Evolutionary conservation across 192 early-diverging fungal genomes (phyloP).

Genomic region (Coemansia sp.): DNA sequence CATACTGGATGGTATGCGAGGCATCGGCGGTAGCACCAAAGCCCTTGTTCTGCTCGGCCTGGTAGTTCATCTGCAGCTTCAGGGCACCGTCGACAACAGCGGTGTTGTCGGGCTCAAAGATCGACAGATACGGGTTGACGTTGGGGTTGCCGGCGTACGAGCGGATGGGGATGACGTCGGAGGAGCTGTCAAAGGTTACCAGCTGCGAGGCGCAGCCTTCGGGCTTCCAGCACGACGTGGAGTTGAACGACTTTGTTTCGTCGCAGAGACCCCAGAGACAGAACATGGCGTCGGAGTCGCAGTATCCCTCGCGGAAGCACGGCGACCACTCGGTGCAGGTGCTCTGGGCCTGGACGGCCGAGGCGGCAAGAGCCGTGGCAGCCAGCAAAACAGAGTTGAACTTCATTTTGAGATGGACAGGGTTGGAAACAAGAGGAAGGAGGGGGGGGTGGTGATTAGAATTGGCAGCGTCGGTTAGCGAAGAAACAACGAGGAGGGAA

Average conservation of each 20-base stretch:
- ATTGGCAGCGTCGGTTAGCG: no score
- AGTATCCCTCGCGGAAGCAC: slow-evolving; percentile 55
- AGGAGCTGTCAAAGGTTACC: slow-evolving; percentile 33
- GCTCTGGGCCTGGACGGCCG: slow-evolving; percentile 32
- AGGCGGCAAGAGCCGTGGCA: slow-evolving; percentile 21
- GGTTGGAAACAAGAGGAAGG: no score
- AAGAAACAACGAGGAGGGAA: background rate
- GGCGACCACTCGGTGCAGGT: slow-evolving; percentile 39
- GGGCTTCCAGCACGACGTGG: slow-evolving; percentile 44
- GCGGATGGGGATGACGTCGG: slow-evolving; percentile 27
- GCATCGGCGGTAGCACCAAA: slow-evolving; percentile 56
- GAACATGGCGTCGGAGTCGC: slow-evolving; percentile 42
- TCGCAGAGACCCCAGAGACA: slow-evolving; percentile 52
- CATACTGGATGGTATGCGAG: slow-evolving; percentile 56
- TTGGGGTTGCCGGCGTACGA: slow-evolving; percentile 27
- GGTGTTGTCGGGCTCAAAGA: slow-evolving; percentile 43
- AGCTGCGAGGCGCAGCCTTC: slow-evolving; percentile 34
- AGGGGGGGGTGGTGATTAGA: no score
- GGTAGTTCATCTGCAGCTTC: slow-evolving; percentile 37
- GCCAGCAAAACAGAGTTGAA: slow-evolving; percentile 14
- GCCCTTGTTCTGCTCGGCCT: slow-evolving; percentile 53
- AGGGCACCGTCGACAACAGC: slow-evolving; percentile 21
- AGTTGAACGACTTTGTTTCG: slow-evolving; percentile 40
- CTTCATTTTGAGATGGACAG: no score
- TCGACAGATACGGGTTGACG: slow-evolving; percentile 50